Conservation (phyloP, 2,329 filamentous ascomycete genomes). For the Dryadomyces quercivorus region DNA sequence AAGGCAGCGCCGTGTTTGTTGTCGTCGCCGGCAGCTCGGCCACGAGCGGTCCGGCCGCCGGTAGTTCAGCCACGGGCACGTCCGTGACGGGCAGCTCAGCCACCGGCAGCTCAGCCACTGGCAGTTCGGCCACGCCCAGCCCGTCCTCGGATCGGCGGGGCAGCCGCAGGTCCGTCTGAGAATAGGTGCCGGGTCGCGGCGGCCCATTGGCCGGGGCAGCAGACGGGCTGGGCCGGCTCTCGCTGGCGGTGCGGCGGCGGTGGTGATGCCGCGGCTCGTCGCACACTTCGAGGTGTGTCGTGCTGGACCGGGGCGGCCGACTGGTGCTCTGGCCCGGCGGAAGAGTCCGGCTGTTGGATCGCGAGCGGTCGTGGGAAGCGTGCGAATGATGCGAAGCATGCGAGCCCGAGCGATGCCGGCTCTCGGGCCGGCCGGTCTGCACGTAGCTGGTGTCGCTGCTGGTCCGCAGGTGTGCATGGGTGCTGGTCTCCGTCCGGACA, state of each 20-base stretch:
- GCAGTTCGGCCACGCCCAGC: too few species aligned
- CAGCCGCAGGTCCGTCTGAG: too few species aligned
- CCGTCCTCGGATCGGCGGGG: too few species aligned
- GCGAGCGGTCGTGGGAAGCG: neutral
- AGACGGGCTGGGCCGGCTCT: slow-evolving; percentile 38
- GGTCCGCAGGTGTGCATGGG: neutral
- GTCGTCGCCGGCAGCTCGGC: slow-evolving; percentile 20
- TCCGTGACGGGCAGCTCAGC: slow-evolving; percentile 15
- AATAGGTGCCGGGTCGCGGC: slow-evolving; percentile 20
- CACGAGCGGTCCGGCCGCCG: too few species aligned
- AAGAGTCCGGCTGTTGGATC: neutral
- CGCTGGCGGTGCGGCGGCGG: slow-evolving; percentile 40
- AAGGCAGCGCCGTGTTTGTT: slow-evolving; percentile 25
- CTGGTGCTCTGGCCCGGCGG: slow-evolving; percentile 24
- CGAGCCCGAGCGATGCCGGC: neutral
- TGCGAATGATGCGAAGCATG: slow-evolving; percentile 19
- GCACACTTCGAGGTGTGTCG: slow-evolving; percentile 36
- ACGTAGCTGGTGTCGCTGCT: too few species aligned
- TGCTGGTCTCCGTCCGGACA: slow-evolving; percentile 15
- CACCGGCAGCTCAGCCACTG: slow-evolving; percentile 5
- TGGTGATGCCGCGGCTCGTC: slow-evolving; percentile 23
- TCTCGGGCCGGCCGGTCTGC: neutral
- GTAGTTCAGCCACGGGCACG: too few species aligned
- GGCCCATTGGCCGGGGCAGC: slow-evolving; percentile 28
- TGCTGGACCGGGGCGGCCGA: slow-evolving; percentile 30